Evolutionary conservation across 2,329 filamentous ascomycete species (phyloP).

Genomic region (Trichoderma brevicompactum): DNA sequence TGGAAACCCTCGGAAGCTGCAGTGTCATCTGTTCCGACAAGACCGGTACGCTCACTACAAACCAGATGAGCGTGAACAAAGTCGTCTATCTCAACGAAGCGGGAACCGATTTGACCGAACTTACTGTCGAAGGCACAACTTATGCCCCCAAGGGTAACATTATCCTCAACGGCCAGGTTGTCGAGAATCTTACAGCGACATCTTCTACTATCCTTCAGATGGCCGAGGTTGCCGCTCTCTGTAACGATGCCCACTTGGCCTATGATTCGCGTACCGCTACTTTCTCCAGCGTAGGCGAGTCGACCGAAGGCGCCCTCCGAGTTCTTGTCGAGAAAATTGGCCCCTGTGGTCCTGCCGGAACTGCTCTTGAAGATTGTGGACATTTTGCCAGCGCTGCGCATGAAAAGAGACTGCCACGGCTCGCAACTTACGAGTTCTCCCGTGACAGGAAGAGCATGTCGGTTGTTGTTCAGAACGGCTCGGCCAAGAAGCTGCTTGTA

Average conservation of each 20-base stretch:
- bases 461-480: constrained; percentile 76
- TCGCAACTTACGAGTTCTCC: constrained; percentile 95
- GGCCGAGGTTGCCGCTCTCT: constrained; percentile 72
- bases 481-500: constrained; percentile 80
- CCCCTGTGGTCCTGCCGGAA: constrained; percentile 66
- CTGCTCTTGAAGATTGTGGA: constrained; percentile 64
- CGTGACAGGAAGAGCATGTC: constrained; percentile 99
- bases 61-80: constrained; percentile 98
- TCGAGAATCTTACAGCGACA: constrained; percentile 69
- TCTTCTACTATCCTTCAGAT: constrained; percentile 83
- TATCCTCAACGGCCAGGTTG: constrained; percentile 66
- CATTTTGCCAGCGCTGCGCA: constrained; percentile 86
- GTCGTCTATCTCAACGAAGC: constrained; percentile 79
- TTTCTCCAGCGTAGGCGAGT: constrained; percentile 87
- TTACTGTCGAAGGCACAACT: constrained; percentile 90
- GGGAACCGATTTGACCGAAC: constrained; percentile 77
- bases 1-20: constrained; percentile 97
- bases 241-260: constrained; percentile 84
- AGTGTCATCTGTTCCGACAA: constrained; percentile 99
- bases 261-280: constrained; percentile 76
- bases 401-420: constrained; percentile 72
- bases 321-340: constrained; percentile 94
- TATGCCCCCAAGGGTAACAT: constrained; percentile 84
- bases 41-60: constrained; percentile 96
- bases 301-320: constrained; percentile 90